phyloP scores from a whole-genome alignment of 169 alveolate genomes.

The Plasmodium vinckei region DNA sequence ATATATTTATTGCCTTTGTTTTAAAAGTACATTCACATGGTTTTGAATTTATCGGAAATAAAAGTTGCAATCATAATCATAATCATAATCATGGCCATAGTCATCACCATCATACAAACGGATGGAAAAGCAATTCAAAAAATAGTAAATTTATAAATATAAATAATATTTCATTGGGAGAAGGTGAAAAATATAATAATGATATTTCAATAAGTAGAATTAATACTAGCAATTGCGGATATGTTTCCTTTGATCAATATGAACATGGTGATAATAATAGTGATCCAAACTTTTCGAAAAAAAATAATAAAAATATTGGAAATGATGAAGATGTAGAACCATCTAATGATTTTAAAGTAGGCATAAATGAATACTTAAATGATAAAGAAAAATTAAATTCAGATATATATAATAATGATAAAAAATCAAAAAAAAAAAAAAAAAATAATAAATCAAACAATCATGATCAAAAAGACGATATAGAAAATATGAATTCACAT shows the following conservation, averaged over 20 bases:
- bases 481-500: conserved; percentile 5
- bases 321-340: conserved; percentile 30
- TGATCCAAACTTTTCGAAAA: not conserved
- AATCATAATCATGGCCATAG: not conserved
- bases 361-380: conserved; percentile 2
- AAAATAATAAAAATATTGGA: not conserved
- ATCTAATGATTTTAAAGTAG: conserved; percentile 16
- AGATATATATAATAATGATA: conserved; percentile 7
- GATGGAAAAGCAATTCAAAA: not conserved
- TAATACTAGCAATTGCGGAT: conserved; percentile 25
- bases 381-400: not conserved
- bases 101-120: not conserved
- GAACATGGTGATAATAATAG: conserved; percentile 16
- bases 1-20: conserved; percentile 92
- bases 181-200: conserved; percentile 14
- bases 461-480: not conserved
- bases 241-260: conserved; percentile 64
- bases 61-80: conserved; percentile 18
- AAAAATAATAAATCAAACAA: conserved; percentile 5
- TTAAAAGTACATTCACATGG: conserved; percentile 88
- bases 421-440: conserved; percentile 40
- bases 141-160: conserved; percentile 38
- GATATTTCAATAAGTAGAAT: conserved; percentile 19
- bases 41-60: conserved; percentile 49
- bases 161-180: conserved; percentile 29